phyloP scores from a whole-genome alignment of 495 filamentous ascomycete genomes.

The Neurospora sp. region DNA sequence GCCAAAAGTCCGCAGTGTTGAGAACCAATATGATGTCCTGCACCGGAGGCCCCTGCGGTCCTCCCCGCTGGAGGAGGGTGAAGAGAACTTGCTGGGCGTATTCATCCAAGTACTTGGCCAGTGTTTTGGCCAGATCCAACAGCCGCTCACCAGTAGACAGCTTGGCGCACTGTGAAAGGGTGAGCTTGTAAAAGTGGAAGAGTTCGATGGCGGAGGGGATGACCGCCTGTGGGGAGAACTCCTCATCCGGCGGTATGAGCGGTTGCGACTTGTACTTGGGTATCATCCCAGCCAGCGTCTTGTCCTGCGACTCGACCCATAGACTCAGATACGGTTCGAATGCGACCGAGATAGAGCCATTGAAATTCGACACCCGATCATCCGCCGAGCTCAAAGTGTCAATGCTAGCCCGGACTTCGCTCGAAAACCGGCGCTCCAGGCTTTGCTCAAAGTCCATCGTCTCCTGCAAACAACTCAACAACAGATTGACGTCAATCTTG shows the following conservation, averaged over 20 bases:
- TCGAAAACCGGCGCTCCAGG: slow-evolving; percentile 74
- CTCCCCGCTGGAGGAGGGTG: slow-evolving; percentile 57
- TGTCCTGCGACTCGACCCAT: slow-evolving; percentile 96
- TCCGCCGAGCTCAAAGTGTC: slow-evolving; percentile 80
- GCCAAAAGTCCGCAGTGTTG: slow-evolving; percentile 97
- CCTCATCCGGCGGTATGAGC: slow-evolving; percentile 71
- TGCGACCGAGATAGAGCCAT: slow-evolving; percentile 89
- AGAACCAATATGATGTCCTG: slow-evolving; percentile 78
- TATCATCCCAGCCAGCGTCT: slow-evolving; percentile 73
- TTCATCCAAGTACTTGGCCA: slow-evolving; percentile 89
- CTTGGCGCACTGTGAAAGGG: slow-evolving; percentile 89
- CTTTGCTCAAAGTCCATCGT: slow-evolving; percentile 95
- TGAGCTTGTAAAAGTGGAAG: slow-evolving; percentile 90
- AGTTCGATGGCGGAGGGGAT: slow-evolving; percentile 91
- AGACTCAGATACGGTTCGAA: slow-evolving; percentile 95
- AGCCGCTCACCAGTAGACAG: slow-evolving; percentile 82
- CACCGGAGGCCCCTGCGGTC: slow-evolving; percentile 48
- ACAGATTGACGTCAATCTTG: slow-evolving; percentile 80
- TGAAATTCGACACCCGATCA: slow-evolving; percentile 69
- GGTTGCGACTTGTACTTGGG: slow-evolving; percentile 84
- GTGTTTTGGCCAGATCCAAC: slow-evolving; percentile 72
- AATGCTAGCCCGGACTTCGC: slow-evolving; percentile 70
- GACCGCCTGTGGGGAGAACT: slow-evolving; percentile 83
- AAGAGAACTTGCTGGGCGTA: slow-evolving; percentile 92
- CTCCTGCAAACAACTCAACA: slow-evolving; percentile 89